A percentile compares a stretch with the other conserved stretches of the same genome.
Conservation (phyloP, 805 yeast species). For the Wickerhamiella shivajii region DNA sequence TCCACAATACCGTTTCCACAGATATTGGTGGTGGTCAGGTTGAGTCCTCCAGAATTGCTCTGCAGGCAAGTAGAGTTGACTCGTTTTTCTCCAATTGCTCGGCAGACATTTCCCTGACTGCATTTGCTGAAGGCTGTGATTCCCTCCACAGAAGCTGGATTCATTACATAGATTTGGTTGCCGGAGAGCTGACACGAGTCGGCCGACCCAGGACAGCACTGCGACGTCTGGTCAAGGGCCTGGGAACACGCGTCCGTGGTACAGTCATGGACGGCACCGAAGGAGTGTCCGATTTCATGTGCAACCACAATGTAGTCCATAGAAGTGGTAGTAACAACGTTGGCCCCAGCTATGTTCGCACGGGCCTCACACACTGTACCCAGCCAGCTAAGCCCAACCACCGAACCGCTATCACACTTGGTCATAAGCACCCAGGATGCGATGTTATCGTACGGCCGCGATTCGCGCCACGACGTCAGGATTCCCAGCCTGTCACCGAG, state of each 20-base stretch:
- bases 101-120: slow-evolving; percentile 25
- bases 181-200: slow-evolving; percentile 24
- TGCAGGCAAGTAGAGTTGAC: slow-evolving; percentile 20
- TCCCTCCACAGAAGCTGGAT: slow-evolving; percentile 22
- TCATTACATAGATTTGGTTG: slow-evolving; percentile 23
- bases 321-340: slow-evolving; percentile 23
- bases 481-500: slow-evolving; percentile 20
- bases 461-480: slow-evolving; percentile 23
- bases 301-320: slow-evolving; percentile 27
- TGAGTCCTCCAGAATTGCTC: slow-evolving; percentile 13
- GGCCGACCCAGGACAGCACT: slow-evolving; percentile 25
- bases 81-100: slow-evolving; percentile 18
- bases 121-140: slow-evolving; percentile 23
- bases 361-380: slow-evolving; percentile 22
- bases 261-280: slow-evolving; percentile 31
- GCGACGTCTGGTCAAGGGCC: slow-evolving; percentile 16
- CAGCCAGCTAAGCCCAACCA: slow-evolving; percentile 28
- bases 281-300: slow-evolving; percentile 28
- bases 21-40: slow-evolving; percentile 21
- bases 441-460: slow-evolving; percentile 20
- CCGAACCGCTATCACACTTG: slow-evolving; percentile 22
- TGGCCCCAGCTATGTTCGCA: slow-evolving; percentile 21
- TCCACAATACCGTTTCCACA: slow-evolving; percentile 29
- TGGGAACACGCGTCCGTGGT: slow-evolving; percentile 23
- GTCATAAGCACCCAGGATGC: slow-evolving; percentile 27